phyloP scores from a whole-genome alignment of 2,329 filamentous ascomycete genomes.

The Endothia cerciana region DNA sequence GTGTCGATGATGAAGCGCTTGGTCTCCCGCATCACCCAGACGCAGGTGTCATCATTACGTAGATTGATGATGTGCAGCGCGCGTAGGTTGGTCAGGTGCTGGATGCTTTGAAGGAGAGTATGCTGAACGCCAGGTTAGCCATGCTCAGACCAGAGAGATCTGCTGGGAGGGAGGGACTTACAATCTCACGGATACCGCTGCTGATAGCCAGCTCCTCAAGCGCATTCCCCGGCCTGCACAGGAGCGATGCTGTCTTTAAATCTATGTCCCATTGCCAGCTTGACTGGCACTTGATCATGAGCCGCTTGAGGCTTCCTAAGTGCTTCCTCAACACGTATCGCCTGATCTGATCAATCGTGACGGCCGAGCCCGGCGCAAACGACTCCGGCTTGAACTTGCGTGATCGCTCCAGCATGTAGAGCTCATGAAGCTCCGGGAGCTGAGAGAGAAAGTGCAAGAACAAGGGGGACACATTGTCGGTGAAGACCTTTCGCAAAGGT shows the following conservation, averaged over 20 bases:
- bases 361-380: conserved; percentile 53
- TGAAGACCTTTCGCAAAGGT: conserved; percentile 61
- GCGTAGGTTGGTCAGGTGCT: conserved; percentile 55
- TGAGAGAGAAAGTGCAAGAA: conserved; percentile 60
- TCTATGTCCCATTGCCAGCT: conserved; percentile 61
- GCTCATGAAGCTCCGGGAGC: conserved; percentile 57
- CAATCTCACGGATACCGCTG: conserved; percentile 58
- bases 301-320: conserved; percentile 53
- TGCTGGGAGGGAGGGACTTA: conserved; percentile 42
- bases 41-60: conserved; percentile 59
- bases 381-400: conserved; percentile 56
- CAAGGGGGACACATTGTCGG: conserved; percentile 61
- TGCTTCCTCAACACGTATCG: conserved; percentile 62
- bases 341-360: conserved; percentile 62
- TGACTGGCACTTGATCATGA: conserved; percentile 64
- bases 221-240: conserved; percentile 52
- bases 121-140: conserved; percentile 48
- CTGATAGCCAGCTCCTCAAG: conserved; percentile 61
- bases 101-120: conserved; percentile 58
- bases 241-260: conserved; percentile 56
- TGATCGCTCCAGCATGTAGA: conserved; percentile 62
- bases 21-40: conserved; percentile 60
- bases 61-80: conserved; percentile 61
- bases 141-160: neutral
- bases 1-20: conserved; percentile 63